Evolutionary conservation across 129 eudicot genomes (phyloP).

Genomic region (Chrysanthemum lavandulifolium): DNA sequence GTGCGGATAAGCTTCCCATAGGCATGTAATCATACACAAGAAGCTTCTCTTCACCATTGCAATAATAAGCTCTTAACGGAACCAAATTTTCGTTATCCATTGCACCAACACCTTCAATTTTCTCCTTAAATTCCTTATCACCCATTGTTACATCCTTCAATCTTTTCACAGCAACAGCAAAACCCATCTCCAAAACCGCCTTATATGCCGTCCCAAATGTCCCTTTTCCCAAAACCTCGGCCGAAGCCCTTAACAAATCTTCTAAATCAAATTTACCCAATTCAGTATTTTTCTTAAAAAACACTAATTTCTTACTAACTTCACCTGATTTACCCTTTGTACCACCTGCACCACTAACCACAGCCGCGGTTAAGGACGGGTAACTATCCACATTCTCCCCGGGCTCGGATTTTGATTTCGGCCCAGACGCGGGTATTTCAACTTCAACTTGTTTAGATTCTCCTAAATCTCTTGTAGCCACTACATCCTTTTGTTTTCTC

Average conservation of each 20-base stretch:
- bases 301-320: constrained; percentile 51
- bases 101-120: constrained; percentile 72
- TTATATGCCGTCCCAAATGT: constrained; percentile 90
- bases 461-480: constrained; percentile 19
- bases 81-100: constrained; percentile 78
- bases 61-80: constrained; percentile 77
- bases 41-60: constrained; percentile 71
- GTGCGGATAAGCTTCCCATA: constrained; percentile 95
- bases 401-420: constrained; percentile 9
- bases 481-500: constrained; percentile 25
- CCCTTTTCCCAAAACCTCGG: constrained; percentile 92
- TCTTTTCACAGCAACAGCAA: constrained; percentile 84
- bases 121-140: constrained; percentile 71
- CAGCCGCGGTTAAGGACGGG: constrained; percentile 29
- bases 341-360: constrained; percentile 29
- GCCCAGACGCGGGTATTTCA: constrained; percentile 36
- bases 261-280: constrained; percentile 66
- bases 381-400: constrained; percentile 23
- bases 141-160: constrained; percentile 67
- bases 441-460: constrained; percentile 35
- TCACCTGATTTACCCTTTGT: constrained; percentile 33
- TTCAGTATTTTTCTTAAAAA: constrained; percentile 48
- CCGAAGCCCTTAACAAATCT: constrained; percentile 79
- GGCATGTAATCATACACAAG: constrained; percentile 94
- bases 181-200: constrained; percentile 71